Percentiles rank a stretch among this genome's conserved stretches.
Evolutionary conservation across 768 basidiomycete genomes (phyloP).

Genomic region (Candolleomyces eurysporus): DNA sequence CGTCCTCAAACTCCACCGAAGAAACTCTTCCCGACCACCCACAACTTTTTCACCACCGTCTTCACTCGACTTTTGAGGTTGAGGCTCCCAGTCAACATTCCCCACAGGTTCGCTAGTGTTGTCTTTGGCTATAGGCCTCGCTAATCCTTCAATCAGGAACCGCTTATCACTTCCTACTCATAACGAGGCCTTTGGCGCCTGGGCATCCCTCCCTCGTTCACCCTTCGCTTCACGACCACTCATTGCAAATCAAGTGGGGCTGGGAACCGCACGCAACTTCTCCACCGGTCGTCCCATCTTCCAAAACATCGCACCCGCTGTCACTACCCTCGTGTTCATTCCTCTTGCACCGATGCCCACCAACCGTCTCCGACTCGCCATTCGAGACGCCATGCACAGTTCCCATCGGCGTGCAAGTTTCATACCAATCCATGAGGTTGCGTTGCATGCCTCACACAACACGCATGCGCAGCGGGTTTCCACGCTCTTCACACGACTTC

Average conservation of each 20-base stretch:
- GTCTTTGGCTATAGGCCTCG: conserved; percentile 24
- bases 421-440: conserved; percentile 54
- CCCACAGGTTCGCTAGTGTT: conserved; percentile 24
- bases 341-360: conserved; percentile 78
- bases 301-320: conserved; percentile 60
- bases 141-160: conserved; percentile 44
- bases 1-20: conserved; percentile 29
- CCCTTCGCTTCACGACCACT: conserved; percentile 34
- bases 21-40: conserved; percentile 51
- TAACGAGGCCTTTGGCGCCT: conserved; percentile 36
- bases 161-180: conserved; percentile 55
- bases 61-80: conserved; percentile 54
- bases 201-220: conserved; percentile 56
- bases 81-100: conserved; percentile 27
- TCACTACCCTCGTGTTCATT: conserved; percentile 68
- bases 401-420: conserved; percentile 13
- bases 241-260: conserved; percentile 64
- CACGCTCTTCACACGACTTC: conserved; percentile 68
- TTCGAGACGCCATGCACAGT: conserved; percentile 12
- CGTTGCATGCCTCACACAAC: conserved; percentile 51
- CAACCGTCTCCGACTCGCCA: conserved; percentile 55
- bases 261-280: conserved; percentile 77
- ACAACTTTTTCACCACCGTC: conserved; percentile 53
- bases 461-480: conserved; percentile 64
- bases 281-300: conserved; percentile 72